Evolutionary conservation across 2,329 filamentous ascomycete genomes (phyloP).

Genomic region (Dothistroma pini): DNA sequence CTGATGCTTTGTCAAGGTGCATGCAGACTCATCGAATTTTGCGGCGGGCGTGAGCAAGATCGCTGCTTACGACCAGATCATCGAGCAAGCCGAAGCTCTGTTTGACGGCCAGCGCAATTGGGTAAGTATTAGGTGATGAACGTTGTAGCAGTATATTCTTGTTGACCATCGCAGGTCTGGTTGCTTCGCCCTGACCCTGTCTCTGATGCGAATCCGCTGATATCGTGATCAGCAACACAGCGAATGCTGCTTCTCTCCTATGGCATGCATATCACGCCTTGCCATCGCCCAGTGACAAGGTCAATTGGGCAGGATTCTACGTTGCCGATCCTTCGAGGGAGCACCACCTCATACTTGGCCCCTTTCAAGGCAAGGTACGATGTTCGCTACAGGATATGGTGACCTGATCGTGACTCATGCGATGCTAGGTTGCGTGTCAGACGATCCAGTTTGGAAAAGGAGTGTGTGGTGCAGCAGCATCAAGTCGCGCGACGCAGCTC

Average conservation of each 20-base stretch:
- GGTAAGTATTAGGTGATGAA: conserved; percentile 49
- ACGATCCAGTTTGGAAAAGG: conserved; percentile 69
- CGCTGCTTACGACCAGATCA: conserved; percentile 69
- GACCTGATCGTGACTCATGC: not conserved
- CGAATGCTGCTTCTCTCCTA: conserved; percentile 70
- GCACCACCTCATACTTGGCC: conserved; percentile 66
- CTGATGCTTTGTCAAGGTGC: conserved; percentile 49
- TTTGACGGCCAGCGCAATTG: conserved; percentile 74
- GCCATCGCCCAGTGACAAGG: conserved; percentile 58
- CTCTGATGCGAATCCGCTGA: not conserved
- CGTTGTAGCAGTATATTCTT: not conserved
- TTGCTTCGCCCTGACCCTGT: conserved; percentile 3
- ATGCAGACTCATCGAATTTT: conserved; percentile 77
- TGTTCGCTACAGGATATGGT: not conserved
- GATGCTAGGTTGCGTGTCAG: conserved; percentile 61
- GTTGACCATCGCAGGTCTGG: conserved; percentile 19
- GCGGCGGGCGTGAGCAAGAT: conserved; percentile 62
- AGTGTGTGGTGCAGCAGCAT: conserved; percentile 70
- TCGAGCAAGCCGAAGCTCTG: conserved; percentile 65
- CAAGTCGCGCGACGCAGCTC: conserved; percentile 59
- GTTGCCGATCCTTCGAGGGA: conserved; percentile 52
- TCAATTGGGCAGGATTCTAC: conserved; percentile 84
- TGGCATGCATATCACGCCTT: conserved; percentile 78
- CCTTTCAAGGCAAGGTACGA: conserved; percentile 67
- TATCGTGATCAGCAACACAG: conserved; percentile 58